Conservation (phyloP, 768 basidiomycete species). For the Hemileccinum rubropunctum region DNA sequence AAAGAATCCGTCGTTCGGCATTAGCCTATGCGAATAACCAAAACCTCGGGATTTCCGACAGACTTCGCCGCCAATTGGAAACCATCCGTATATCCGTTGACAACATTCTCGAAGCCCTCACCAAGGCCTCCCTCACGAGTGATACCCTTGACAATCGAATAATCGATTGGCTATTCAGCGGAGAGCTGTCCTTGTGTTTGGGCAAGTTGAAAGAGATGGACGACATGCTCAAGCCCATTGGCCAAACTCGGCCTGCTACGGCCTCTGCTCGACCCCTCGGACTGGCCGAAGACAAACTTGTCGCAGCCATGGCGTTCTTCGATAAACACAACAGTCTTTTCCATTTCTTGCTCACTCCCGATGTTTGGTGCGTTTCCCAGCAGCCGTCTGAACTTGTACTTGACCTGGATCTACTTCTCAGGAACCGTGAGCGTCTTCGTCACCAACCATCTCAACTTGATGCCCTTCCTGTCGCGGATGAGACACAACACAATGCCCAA, state of each 20-base stretch:
- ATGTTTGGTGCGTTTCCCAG: background rate
- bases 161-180: background rate
- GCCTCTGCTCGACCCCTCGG: too few species aligned
- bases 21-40: too few species aligned
- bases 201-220: background rate
- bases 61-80: background rate
- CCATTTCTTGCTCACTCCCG: background rate
- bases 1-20: background rate
- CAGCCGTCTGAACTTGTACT: background rate
- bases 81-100: background rate
- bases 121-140: background rate
- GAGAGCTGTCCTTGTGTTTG: background rate
- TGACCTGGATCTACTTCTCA: background rate
- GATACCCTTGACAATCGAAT: background rate
- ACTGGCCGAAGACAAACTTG: too few species aligned
- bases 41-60: background rate
- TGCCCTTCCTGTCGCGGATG: too few species aligned
- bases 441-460: background rate
- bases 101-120: background rate
- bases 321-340: background rate
- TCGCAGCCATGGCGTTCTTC: background rate
- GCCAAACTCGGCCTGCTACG: background rate
- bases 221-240: background rate
- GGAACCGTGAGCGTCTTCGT: background rate
- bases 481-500: background rate